These are phyloP conservation scores for Chalciporus piperatus DNA, from an alignment of 768 basidiomycete species.

Conservation along the genomic window DNA sequence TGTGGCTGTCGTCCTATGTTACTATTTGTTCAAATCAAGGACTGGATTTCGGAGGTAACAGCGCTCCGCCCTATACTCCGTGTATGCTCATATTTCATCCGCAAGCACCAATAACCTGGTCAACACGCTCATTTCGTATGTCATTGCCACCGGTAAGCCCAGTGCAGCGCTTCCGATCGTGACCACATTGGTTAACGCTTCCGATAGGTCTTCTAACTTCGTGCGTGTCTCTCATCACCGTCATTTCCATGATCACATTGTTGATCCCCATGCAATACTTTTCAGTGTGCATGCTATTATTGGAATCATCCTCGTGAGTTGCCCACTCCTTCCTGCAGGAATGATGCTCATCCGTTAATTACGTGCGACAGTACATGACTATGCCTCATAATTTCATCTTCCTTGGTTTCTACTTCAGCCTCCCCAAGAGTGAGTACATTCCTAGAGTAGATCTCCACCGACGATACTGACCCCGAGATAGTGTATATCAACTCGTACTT, in stretches of 20 bases:
- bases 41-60: conserved; percentile 50
- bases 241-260: background rate
- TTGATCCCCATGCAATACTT: background rate
- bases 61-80: background rate
- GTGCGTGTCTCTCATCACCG: conserved; percentile 27
- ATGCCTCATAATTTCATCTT: conserved; percentile 59
- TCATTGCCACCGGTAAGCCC: conserved; percentile 52
- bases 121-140: conserved; percentile 46
- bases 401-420: conserved; percentile 50
- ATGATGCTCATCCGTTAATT: background rate
- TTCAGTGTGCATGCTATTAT: conserved; percentile 45
- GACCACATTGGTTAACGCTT: background rate
- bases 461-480: conserved; percentile 15
- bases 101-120: conserved; percentile 51
- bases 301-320: conserved; percentile 40
- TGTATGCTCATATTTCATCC: background rate
- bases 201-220: conserved; percentile 38
- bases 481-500: conserved; percentile 60
- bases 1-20: conserved; percentile 49
- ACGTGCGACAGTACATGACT: conserved; percentile 34
- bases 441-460: background rate
- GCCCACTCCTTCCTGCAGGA: background rate
- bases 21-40: conserved; percentile 44
- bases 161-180: conserved; percentile 11
- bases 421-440: conserved; percentile 48